Evolutionary conservation across 2,329 filamentous ascomycete genomes (phyloP).

Genomic region (Nemania sp.): DNA sequence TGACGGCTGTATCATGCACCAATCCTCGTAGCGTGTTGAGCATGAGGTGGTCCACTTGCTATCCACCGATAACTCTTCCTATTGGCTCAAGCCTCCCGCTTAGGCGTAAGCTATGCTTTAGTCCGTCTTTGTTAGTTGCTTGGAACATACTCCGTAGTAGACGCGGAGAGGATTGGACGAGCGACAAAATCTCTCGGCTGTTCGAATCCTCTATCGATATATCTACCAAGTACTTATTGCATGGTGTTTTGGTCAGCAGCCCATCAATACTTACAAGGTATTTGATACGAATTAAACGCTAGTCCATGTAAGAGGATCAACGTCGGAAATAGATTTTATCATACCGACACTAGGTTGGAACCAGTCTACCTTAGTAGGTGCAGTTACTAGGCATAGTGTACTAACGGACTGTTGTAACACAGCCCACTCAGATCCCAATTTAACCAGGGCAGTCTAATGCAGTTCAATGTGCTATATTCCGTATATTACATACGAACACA

Average conservation of each 20-base stretch:
- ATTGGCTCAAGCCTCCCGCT: conserved; percentile 9
- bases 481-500: too few relatives aligned
- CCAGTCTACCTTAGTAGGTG: too few relatives aligned
- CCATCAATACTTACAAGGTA: too few relatives aligned
- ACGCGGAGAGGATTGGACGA: conserved; percentile 10
- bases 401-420: too few relatives aligned
- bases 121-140: conserved; percentile 15
- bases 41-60: neutral
- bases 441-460: too few relatives aligned
- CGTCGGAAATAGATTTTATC: too few relatives aligned
- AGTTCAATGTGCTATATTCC: too few relatives aligned
- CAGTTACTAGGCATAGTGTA: too few relatives aligned
- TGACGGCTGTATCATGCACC: conserved; percentile 8
- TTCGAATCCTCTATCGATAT: conserved; percentile 7
- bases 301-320: neutral
- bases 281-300: neutral
- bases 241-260: neutral
- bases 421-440: too few relatives aligned
- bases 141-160: too few relatives aligned
- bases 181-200: conserved; percentile 5
- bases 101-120: conserved; percentile 4
- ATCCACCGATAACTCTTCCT: neutral
- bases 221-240: neutral
- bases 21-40: neutral
- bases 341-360: too few relatives aligned